Percentiles rank a stretch among this genome's conserved stretches.
phyloP scores from a whole-genome alignment of 2,329 filamentous ascomycete species.

The Epichloe festucae region DNA sequence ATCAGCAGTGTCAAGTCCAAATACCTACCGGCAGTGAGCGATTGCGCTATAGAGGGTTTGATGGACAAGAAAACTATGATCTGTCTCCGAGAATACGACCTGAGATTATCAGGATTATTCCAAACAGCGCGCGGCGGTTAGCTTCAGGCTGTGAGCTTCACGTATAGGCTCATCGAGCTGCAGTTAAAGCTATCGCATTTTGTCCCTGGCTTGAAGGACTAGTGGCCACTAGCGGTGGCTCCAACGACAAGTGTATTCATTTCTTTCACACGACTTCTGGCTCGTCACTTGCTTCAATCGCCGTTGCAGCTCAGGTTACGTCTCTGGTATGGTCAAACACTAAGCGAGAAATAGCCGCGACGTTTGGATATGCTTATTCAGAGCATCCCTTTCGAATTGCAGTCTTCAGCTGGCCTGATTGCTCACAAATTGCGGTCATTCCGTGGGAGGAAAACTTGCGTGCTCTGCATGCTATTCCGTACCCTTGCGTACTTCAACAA shows the following conservation, averaged over 20 bases:
- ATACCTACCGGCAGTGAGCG: neutral
- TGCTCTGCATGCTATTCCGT: slow-evolving; percentile 78
- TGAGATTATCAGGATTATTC: slow-evolving; percentile 4
- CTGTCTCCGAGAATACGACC: neutral
- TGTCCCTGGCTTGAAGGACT: slow-evolving; percentile 86
- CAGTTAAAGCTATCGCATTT: slow-evolving; percentile 93
- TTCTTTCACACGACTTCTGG: slow-evolving; percentile 86
- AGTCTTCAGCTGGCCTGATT: slow-evolving; percentile 89
- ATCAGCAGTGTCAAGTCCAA: slow-evolving; percentile 5
- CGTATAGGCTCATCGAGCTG: slow-evolving; percentile 67
- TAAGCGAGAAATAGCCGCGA: slow-evolving; percentile 77
- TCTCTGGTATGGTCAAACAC: slow-evolving; percentile 82
- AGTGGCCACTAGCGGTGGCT: slow-evolving; percentile 82
- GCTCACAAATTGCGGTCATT: slow-evolving; percentile 71
- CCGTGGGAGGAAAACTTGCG: slow-evolving; percentile 70
- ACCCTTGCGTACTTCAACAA: slow-evolving; percentile 41
- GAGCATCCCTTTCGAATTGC: slow-evolving; percentile 83
- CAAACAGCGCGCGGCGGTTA: slow-evolving; percentile 33
- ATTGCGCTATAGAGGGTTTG: neutral
- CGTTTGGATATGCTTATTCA: slow-evolving; percentile 85
- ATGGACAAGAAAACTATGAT: neutral
- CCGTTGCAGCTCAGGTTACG: slow-evolving; percentile 87
- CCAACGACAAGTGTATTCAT: slow-evolving; percentile 89
- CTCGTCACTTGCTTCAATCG: slow-evolving; percentile 74
- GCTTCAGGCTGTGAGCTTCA: slow-evolving; percentile 49